Percentiles rank a stretch among this genome's conserved stretches.
Conservation (phyloP, 768 basidiomycete genomes). For the Amanita rimosa region DNA sequence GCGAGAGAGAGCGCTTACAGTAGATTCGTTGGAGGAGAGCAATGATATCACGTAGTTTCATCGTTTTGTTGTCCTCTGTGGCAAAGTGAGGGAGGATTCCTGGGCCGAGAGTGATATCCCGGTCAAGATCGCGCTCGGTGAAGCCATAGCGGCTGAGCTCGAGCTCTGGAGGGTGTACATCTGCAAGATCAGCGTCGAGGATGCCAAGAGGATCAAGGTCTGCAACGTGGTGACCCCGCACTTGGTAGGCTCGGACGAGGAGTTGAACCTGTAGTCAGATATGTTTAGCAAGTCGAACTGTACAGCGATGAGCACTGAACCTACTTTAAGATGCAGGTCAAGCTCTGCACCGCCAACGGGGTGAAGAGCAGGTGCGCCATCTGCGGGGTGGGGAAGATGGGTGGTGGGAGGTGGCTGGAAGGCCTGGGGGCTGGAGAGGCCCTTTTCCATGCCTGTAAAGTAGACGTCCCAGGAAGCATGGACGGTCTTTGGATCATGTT, state of each 20-base stretch:
- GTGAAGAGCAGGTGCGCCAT: conserved; percentile 71
- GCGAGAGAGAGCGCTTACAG: conserved; percentile 42
- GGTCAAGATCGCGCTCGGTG: conserved; percentile 87
- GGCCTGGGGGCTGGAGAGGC: conserved; percentile 66
- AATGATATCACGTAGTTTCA: conserved; percentile 89
- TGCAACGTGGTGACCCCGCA: conserved; percentile 93
- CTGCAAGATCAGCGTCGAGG: conserved; percentile 76
- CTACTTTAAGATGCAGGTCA: conserved; percentile 89
- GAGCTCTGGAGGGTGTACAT: conserved; percentile 76
- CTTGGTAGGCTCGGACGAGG: conserved; percentile 96
- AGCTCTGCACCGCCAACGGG: conserved; percentile 65
- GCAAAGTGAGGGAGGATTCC: conserved; percentile 96
- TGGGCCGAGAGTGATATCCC: conserved; percentile 88
- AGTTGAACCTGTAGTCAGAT: conserved; percentile 69
- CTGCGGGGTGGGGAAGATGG: conserved; percentile 58
- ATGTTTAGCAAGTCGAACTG: neutral
- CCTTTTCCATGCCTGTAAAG: conserved; percentile 88
- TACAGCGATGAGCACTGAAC: conserved; percentile 5
- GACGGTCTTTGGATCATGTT: conserved; percentile 81
- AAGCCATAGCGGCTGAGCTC: conserved; percentile 93
- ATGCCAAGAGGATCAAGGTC: conserved; percentile 95
- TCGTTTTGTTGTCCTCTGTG: conserved; percentile 71
- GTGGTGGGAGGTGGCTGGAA: conserved; percentile 72
- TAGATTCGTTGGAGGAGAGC: conserved; percentile 86
- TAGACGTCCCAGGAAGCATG: conserved; percentile 93